Conservation (phyloP, 1,284 basidiomycete genomes). For the Sanghuangporus sanghuang region DNA sequence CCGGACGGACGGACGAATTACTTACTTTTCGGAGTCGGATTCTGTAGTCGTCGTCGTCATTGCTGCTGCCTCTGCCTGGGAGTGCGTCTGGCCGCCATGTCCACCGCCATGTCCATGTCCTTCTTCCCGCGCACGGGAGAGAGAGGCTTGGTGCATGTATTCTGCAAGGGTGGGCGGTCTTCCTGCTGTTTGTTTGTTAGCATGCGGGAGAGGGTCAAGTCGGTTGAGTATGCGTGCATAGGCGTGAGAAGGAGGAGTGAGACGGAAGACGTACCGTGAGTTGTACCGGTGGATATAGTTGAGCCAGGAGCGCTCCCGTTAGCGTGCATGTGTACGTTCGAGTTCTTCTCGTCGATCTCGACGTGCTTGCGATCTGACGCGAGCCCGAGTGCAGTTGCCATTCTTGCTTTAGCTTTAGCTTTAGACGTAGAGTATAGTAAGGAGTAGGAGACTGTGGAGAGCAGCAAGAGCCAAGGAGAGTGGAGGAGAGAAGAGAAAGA, state of each 20-base stretch:
- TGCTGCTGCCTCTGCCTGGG: too few species aligned
- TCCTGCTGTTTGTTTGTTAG: background rate
- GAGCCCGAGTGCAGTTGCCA: conserved; percentile 15
- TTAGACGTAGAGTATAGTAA: background rate
- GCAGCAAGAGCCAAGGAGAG: too few species aligned
- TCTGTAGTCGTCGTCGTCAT: background rate
- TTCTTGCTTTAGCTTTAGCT: background rate
- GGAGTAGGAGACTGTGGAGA: too few species aligned
- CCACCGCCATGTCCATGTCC: background rate
- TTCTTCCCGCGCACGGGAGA: conserved; percentile 8
- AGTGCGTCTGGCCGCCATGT: too few species aligned
- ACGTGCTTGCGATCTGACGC: conserved; percentile 10
- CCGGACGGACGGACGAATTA: too few species aligned
- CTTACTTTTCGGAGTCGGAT: background rate
- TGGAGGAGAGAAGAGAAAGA: background rate
- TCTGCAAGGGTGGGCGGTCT: conserved; percentile 1
- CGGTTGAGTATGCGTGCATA: background rate
- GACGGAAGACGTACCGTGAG: background rate
- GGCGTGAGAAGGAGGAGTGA: background rate
- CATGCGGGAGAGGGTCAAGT: background rate
- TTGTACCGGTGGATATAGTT: background rate
- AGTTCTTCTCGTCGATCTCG: conserved; percentile 8
- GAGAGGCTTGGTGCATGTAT: conserved; percentile 12
- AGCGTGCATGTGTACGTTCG: background rate
- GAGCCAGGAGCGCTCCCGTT: background rate